Evolutionary conservation across 768 basidiomycete genomes (phyloP), one percentile per base, ranked within the genome.

Genomic region (Infundibulicybe gibba): DNA sequence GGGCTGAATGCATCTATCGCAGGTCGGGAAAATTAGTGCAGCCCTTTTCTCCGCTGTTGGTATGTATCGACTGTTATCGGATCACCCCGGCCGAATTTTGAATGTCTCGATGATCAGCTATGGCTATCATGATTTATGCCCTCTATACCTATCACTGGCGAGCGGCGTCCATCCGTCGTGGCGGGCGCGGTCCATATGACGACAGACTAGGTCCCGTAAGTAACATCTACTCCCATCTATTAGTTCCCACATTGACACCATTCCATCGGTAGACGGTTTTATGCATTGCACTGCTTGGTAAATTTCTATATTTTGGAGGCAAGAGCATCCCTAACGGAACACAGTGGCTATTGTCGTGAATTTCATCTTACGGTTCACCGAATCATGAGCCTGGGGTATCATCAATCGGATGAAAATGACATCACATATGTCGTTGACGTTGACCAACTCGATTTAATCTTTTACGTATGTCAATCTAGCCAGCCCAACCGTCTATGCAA

Each of bases 41-140:
- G 94, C 85, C 10, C 86, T 98, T 88, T 98, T 97, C 71, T 97
- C 94, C n/a, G 67, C 87, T 49, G 92, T 98, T 53, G 92, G 94
- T 94, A 55, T 48, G 85, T 31, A 48, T 54, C 20, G n/a, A 14
- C 6, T 33, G 34, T 47, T 41, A 25, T 21, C 32, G 37, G 30
- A 30, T 37, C 25, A 30, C 25, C 17, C 20, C 41, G 44, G 55
- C 45, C 54, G 40, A 43, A 19, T 43, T 48, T 20, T 33, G 10
- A 25, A 61, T 43, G 60, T 34, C 20, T 43, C 37, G 30, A 41
- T 48, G 33, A 30, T 30, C 57, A 95, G 95, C 95, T 32, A 90
- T 98, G 83, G 90, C 82, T 16, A 93, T 98, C 49, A 98, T 99
- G 97, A 62, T 90, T 9, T 99, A 99, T 64, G 95, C 97, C 2